phyloP scores from a whole-genome alignment of 2,329 filamentous ascomycete species.

The Hypoxylon sp. region DNA sequence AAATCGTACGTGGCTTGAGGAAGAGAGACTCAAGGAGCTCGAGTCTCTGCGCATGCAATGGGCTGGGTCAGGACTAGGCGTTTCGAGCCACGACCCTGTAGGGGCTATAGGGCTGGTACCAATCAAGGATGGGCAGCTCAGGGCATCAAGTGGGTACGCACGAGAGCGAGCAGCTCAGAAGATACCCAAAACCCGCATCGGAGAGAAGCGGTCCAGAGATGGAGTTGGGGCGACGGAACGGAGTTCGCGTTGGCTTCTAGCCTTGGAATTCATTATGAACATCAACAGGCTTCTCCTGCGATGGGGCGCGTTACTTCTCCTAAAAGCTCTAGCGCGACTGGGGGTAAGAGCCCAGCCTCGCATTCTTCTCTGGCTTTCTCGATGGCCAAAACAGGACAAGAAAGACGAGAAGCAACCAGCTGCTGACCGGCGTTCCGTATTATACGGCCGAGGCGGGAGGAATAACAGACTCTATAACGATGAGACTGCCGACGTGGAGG shows the following conservation, averaged over 20 bases:
- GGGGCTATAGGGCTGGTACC: constrained; percentile 71
- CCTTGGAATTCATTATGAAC: constrained; percentile 80
- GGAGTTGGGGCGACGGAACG: constrained; percentile 86
- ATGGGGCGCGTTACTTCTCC: constrained; percentile 68
- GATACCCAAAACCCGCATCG: constrained; percentile 62
- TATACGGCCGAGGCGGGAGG: constrained; percentile 67
- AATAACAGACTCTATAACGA: constrained; percentile 70
- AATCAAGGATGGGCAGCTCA: constrained; percentile 62
- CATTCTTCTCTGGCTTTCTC: constrained; percentile 72
- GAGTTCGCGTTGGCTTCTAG: constrained; percentile 83
- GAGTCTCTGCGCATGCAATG: constrained; percentile 71
- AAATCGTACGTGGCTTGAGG: constrained; percentile 90
- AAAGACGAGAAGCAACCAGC: constrained; percentile 48
- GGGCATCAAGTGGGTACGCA: constrained; percentile 72
- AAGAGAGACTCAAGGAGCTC: constrained; percentile 84
- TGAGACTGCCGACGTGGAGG: constrained; percentile 83
- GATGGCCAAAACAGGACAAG: constrained; percentile 56
- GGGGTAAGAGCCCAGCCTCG: constrained; percentile 74
- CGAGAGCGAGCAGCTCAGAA: constrained; percentile 78
- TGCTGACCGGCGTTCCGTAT: constrained; percentile 57
- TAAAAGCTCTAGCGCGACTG: constrained; percentile 69
- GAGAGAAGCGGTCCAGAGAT: constrained; percentile 65
- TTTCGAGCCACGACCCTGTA: constrained; percentile 66
- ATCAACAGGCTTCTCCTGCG: constrained; percentile 77
- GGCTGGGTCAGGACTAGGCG: constrained; percentile 63